Evolutionary conservation across 2,329 filamentous ascomycete species (phyloP).

Genomic region (Arthrobotrys iridis): DNA sequence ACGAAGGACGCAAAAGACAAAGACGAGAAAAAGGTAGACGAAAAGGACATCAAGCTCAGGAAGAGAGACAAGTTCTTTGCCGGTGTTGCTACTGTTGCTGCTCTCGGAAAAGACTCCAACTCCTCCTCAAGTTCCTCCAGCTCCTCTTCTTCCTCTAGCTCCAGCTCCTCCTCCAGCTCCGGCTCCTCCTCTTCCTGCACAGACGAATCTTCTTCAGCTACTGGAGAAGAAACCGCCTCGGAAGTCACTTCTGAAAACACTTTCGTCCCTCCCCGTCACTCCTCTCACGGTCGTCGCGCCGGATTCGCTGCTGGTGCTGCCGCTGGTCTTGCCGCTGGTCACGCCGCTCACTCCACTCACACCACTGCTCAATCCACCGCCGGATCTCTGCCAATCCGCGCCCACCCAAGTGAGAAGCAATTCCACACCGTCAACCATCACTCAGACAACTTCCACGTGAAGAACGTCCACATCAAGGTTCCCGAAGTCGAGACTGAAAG

Average conservation of each 20-base stretch:
- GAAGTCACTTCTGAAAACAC: slow-evolving; percentile 56
- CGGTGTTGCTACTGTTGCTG: slow-evolving; percentile 60
- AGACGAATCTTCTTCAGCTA: slow-evolving; percentile 52
- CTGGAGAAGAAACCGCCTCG: slow-evolving; percentile 51
- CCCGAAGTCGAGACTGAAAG: slow-evolving; percentile 39
- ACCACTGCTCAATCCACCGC: slow-evolving; percentile 15
- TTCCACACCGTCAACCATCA: slow-evolving; percentile 53
- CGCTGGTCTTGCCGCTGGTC: slow-evolving; percentile 40
- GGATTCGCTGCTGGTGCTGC: slow-evolving; percentile 41
- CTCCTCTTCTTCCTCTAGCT: slow-evolving; percentile 28
- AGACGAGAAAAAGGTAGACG: slow-evolving; percentile 64
- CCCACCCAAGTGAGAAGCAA: slow-evolving; percentile 48
- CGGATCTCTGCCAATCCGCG: slow-evolving; percentile 31
- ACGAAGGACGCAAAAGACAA: slow-evolving; percentile 69
- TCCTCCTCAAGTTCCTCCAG: slow-evolving; percentile 58
- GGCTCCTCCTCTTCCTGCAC: slow-evolving; percentile 53
- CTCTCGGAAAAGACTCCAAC: slow-evolving; percentile 65
- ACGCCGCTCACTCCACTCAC: slow-evolving; percentile 10
- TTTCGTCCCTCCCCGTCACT: slow-evolving; percentile 43
- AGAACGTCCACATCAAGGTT: slow-evolving; percentile 60
- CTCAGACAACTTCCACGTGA: slow-evolving; percentile 54
- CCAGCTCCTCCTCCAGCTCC: slow-evolving; percentile 23
- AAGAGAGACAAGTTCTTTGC: slow-evolving; percentile 81
- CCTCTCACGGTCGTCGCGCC: slow-evolving; percentile 40
- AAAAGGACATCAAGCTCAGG: slow-evolving; percentile 82